phyloP scores from a whole-genome alignment of 192 early-diverging fungal genomes.

The Backusella australiensis region DNA sequence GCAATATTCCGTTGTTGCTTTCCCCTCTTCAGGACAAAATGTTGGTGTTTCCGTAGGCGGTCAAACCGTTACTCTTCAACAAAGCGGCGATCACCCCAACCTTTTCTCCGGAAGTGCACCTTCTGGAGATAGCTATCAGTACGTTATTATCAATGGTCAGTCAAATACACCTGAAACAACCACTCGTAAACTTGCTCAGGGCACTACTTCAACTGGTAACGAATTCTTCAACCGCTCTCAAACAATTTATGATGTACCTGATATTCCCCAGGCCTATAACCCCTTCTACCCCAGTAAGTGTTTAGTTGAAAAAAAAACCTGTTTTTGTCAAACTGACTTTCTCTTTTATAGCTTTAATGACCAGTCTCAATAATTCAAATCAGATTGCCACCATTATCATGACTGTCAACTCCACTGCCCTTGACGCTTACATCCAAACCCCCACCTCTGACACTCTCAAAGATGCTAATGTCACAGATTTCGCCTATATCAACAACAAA shows the following conservation, averaged over 20 bases:
- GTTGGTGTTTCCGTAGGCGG: slow-evolving; percentile 35
- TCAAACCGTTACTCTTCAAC: slow-evolving; percentile 18
- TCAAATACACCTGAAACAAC: slow-evolving; percentile 21
- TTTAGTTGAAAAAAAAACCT: background rate
- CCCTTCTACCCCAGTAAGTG: slow-evolving; percentile 45
- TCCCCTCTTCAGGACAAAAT: slow-evolving; percentile 18
- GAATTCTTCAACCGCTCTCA: slow-evolving; percentile 49
- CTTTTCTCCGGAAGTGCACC: slow-evolving; percentile 29
- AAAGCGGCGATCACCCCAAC: slow-evolving; percentile 19
- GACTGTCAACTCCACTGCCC: slow-evolving; percentile 26
- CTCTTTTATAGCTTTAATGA: slow-evolving; percentile 20
- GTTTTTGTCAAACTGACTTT: background rate
- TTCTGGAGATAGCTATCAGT: slow-evolving; percentile 27
- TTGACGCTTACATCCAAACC: slow-evolving; percentile 27
- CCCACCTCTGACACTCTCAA: slow-evolving; percentile 21
- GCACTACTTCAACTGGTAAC: slow-evolving; percentile 34
- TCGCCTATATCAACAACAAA: slow-evolving; percentile 41
- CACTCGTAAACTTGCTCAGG: slow-evolving; percentile 23
- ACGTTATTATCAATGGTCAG: slow-evolving; percentile 20
- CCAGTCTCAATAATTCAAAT: slow-evolving; percentile 33
- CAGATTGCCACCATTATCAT: slow-evolving; percentile 46
- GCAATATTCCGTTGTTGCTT: slow-evolving; percentile 34
- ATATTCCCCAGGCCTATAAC: slow-evolving; percentile 44
- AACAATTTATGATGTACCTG: slow-evolving; percentile 33
- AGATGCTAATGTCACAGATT: slow-evolving; percentile 28